These are phyloP conservation scores for Furcasterigmium furcatum DNA, from an alignment of 2,329 filamentous ascomycete genomes.

Conservation along the genomic window DNA sequence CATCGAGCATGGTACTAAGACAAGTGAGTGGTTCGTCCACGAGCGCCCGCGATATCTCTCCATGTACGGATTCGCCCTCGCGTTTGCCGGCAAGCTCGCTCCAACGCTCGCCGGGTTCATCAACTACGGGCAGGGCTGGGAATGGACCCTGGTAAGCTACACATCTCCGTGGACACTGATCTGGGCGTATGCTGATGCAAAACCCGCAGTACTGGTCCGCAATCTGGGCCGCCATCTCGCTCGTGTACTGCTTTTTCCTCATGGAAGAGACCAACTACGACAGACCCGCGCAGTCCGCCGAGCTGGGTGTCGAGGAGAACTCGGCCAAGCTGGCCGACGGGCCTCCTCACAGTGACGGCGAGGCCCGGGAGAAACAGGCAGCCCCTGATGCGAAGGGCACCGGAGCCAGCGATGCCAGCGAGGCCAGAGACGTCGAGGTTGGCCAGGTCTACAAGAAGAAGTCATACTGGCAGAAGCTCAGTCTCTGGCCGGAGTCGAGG, in stretches of 20 bases:
- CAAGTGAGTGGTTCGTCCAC: conserved; percentile 17
- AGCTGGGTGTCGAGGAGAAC: not conserved
- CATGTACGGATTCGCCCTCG: conserved; percentile 22
- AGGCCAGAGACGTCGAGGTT: not conserved
- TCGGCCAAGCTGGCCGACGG: not conserved
- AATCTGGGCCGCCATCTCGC: conserved; percentile 45
- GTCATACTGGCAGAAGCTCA: not conserved
- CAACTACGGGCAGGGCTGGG: conserved; percentile 22
- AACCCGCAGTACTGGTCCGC: conserved; percentile 36
- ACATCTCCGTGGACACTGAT: not conserved
- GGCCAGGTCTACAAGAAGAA: not conserved
- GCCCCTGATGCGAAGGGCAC: not conserved
- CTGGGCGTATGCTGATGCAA: no score
- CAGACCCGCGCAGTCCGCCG: conserved; percentile 12
- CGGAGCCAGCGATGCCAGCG: not conserved
- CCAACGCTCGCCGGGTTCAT: conserved; percentile 29
- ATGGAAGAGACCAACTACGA: conserved; percentile 59
- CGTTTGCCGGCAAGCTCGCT: conserved; percentile 22
- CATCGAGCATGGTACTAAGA: not conserved
- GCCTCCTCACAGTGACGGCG: not conserved
- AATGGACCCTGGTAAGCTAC: conserved; percentile 20
- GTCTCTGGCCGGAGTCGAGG: no score
- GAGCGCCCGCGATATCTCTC: conserved; percentile 21
- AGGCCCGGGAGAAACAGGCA: not conserved
- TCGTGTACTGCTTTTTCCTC: conserved; percentile 54